phyloP scores from a whole-genome alignment of 2,329 filamentous ascomycete species.

The Ilyonectria robusta region DNA sequence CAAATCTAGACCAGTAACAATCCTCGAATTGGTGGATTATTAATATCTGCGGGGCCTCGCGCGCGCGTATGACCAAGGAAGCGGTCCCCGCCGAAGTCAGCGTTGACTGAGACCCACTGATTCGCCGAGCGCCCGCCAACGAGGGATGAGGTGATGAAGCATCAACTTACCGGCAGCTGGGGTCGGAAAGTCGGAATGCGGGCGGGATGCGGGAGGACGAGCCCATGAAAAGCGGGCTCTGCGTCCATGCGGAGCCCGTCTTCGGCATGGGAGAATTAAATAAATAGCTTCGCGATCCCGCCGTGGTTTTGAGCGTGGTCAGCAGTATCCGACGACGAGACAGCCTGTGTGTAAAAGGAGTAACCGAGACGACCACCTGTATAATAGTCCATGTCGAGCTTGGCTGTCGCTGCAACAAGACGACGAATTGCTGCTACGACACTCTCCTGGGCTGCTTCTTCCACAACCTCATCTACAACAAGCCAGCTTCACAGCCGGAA shows the following conservation, averaged over 20 bases:
- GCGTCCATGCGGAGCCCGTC: background rate
- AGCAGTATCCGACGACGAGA: background rate
- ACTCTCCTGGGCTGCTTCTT: background rate
- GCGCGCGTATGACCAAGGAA: slow-evolving; percentile 49
- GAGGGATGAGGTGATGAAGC: slow-evolving; percentile 6
- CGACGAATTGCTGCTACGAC: slow-evolving; percentile 23
- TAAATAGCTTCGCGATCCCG: slow-evolving; percentile 25
- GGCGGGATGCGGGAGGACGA: slow-evolving; percentile 1
- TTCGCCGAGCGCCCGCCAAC: slow-evolving; percentile 14
- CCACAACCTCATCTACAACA: slow-evolving; percentile 5
- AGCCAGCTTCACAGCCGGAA: background rate
- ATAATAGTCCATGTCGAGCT: slow-evolving; percentile 34
- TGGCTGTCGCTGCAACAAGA: slow-evolving; percentile 16
- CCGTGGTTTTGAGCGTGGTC: background rate
- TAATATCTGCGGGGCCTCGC: slow-evolving; percentile 34
- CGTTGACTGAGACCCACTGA: slow-evolving; percentile 13
- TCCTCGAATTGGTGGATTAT: slow-evolving; percentile 29
- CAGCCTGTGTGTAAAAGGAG: background rate
- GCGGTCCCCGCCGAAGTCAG: background rate
- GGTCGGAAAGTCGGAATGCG: slow-evolving; percentile 30
- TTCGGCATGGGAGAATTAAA: background rate
- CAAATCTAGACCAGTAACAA: too few species aligned
- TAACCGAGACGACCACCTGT: background rate
- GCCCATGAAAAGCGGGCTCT: slow-evolving; percentile 1
- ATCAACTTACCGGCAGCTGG: slow-evolving; percentile 3